These are phyloP conservation scores for Pulicaria dysenterica DNA, from an alignment of 129 eudicot species.

Conservation along the genomic window DNA sequence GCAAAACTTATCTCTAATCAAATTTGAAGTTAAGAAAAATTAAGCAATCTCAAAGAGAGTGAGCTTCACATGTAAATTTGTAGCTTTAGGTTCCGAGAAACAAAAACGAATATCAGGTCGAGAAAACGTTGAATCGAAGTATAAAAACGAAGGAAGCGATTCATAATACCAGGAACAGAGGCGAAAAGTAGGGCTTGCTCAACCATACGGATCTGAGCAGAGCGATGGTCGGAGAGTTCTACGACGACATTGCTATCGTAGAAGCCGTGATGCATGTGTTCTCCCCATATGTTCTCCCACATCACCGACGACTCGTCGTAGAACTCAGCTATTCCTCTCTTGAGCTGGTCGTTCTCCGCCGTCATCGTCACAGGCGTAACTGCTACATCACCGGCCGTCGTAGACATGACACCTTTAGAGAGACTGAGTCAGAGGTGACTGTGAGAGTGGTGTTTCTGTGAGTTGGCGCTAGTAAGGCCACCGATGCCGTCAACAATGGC, in stretches of 20 bases:
- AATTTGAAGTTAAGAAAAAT: background rate
- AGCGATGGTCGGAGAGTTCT: constrained; percentile 61
- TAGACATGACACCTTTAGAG: constrained; percentile 18
- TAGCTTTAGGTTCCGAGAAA: background rate
- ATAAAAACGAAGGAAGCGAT: background rate
- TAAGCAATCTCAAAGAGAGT: background rate
- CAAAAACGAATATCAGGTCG: background rate
- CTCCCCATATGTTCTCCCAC: constrained; percentile 99
- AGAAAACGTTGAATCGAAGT: constrained; percentile 7
- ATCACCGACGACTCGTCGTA: constrained; percentile 86
- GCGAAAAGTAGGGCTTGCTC: constrained; percentile 78
- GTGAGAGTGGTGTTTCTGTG: too few relatives aligned
- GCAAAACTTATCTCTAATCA: background rate
- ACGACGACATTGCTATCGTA: constrained; percentile 50
- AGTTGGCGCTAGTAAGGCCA: too few relatives aligned
- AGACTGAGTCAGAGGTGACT: background rate
- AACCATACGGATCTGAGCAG: constrained; percentile 94
- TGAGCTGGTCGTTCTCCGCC: constrained; percentile 8
- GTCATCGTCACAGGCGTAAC: constrained; percentile 3
- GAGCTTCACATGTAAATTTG: background rate
- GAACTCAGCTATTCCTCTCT: constrained; percentile 80
- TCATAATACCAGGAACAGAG: constrained; percentile 50
- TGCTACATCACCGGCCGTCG: constrained; percentile 11
- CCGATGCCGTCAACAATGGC: constrained; percentile 7
- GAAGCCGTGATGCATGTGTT: constrained; percentile 93